Evolutionary conservation across 1,139 yeast species (phyloP), one percentile per base, ranked within the genome.

Genomic region (Taphrina communis): DNA sequence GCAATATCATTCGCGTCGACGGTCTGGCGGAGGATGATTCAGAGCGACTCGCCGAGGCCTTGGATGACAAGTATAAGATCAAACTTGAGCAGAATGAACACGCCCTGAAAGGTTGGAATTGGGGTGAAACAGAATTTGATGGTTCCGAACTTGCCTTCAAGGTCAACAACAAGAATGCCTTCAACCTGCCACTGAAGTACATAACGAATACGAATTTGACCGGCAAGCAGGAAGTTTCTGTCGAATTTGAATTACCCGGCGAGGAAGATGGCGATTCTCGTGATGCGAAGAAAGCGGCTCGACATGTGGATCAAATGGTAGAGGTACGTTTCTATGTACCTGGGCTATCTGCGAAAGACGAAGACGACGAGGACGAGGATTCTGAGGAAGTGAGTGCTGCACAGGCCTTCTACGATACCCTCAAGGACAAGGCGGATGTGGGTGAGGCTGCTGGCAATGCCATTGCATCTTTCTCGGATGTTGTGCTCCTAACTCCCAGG

Each of bases 401-500:
- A 12, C 66, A 62, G 59, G 60, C 66, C 12, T 68, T 70, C 35
- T 70, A 70, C 48, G 98, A 94, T 72, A 92, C 90, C 74, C 84
- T 94, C 77, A 92, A 89, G 78, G 97, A 93, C 72, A 88, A 87
- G 77, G 99, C 99, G n/a, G 95, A 90, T 74, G 90, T 94, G 77
- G 98, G 98, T 41, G 95, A 89, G 78, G 95, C 88, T 69, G 90
- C 97, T 0, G 99, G 98, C 57, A 97, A 93, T 74, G 96, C 97
- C n/a, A 89, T 95, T 77, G 97, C 92, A 2, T 89, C 97, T 4
- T 92, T 94, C 81, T 86, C 90, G 68, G 98, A 93, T 75, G 88
- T 92, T 11, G 83, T 94, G 77, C 92, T 94, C 83, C 86, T 95
- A 71, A 95, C 99, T 0, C 99, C 99, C 75, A 77, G 67, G 62